These are phyloP conservation scores for Lecanicillium sp. DNA, from an alignment of 2,329 filamentous ascomycete species.

Conservation along the genomic window DNA sequence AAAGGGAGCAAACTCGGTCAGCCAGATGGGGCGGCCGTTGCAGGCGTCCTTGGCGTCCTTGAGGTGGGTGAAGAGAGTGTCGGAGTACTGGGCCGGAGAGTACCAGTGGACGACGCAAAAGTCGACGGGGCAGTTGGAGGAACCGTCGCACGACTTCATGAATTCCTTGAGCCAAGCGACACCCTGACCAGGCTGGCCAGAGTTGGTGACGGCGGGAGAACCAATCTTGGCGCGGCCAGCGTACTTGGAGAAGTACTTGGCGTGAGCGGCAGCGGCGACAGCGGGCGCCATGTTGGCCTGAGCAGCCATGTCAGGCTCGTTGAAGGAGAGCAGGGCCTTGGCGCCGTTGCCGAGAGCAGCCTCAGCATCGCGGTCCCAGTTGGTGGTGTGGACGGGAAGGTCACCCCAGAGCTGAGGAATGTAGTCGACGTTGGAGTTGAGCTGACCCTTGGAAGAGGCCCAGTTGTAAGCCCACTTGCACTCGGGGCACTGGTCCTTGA, in stretches of 20 bases:
- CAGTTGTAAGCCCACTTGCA: constrained; percentile 66
- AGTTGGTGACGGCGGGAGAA: constrained; percentile 58
- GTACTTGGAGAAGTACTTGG: constrained; percentile 50
- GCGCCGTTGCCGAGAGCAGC: constrained; percentile 48
- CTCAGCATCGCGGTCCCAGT: constrained; percentile 47
- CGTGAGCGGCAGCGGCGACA: constrained; percentile 47
- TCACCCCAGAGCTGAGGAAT: constrained; percentile 63
- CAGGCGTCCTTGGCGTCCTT: constrained; percentile 39
- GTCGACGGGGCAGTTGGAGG: constrained; percentile 45
- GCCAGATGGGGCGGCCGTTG: constrained; percentile 48
- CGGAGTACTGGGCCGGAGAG: constrained; percentile 38
- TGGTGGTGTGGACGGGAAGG: constrained; percentile 33
- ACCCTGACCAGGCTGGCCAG: constrained; percentile 42
- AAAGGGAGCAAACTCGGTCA: constrained; percentile 58
- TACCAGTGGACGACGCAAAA: constrained; percentile 63
- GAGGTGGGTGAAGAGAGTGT: constrained; percentile 51
- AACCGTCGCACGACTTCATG: constrained; percentile 42
- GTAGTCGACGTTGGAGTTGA: constrained; percentile 45
- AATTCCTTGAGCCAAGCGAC: constrained; percentile 51
- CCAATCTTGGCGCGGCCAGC: constrained; percentile 48
- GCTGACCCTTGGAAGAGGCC: constrained; percentile 41
- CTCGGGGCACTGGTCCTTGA: constrained; percentile 34
- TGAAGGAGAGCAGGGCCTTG: constrained; percentile 59
- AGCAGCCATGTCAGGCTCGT: constrained; percentile 59
- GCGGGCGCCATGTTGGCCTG: constrained; percentile 54